phyloP scores from a whole-genome alignment of 225 moss, liverwort and hornwort genomes.

The Sphagnum contortum region DNA sequence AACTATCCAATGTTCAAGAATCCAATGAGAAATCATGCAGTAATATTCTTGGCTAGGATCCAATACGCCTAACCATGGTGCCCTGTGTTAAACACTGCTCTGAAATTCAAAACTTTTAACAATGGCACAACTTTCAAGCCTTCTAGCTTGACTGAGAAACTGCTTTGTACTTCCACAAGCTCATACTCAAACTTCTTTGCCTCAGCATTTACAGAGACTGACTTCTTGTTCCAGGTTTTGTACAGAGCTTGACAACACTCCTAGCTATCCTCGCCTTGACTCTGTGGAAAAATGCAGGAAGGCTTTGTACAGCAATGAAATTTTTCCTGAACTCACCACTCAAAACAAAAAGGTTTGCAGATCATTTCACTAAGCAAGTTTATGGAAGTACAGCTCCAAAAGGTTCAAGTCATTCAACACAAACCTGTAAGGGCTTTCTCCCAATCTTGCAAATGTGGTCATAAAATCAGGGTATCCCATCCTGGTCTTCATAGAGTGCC shows the following conservation, averaged over 20 bases:
- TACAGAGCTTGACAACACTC: slow-evolving; percentile 24
- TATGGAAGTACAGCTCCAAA: slow-evolving; percentile 17
- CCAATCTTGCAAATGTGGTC: slow-evolving; percentile 19
- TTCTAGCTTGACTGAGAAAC: slow-evolving; percentile 9
- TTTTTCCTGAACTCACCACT: slow-evolving; percentile 41
- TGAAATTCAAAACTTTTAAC: slow-evolving; percentile 30
- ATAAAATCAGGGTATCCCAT: slow-evolving; percentile 57
- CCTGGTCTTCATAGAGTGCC: slow-evolving; percentile 56
- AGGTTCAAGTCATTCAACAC: slow-evolving; percentile 45
- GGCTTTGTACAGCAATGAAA: slow-evolving; percentile 16
- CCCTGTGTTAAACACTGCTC: slow-evolving; percentile 23
- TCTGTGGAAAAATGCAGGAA: slow-evolving; percentile 49
- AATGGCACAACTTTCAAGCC: slow-evolving; percentile 28
- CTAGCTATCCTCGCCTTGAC: slow-evolving; percentile 9
- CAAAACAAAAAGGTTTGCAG: slow-evolving; percentile 28
- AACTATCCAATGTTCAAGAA: slow-evolving; percentile 20
- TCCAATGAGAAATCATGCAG: slow-evolving; percentile 31
- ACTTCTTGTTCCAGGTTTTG: slow-evolving; percentile 39
- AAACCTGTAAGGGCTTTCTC: slow-evolving; percentile 18
- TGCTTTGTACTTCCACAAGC: slow-evolving; percentile 22
- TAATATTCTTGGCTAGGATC: slow-evolving; percentile 18
- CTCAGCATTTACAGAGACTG: slow-evolving; percentile 8
- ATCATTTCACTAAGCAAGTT: slow-evolving; percentile 21
- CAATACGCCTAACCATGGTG: neutral
- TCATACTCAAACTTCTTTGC: slow-evolving; percentile 21